phyloP scores from a whole-genome alignment of 352 stramenopile species.

The Phytophthora citricola region DNA sequence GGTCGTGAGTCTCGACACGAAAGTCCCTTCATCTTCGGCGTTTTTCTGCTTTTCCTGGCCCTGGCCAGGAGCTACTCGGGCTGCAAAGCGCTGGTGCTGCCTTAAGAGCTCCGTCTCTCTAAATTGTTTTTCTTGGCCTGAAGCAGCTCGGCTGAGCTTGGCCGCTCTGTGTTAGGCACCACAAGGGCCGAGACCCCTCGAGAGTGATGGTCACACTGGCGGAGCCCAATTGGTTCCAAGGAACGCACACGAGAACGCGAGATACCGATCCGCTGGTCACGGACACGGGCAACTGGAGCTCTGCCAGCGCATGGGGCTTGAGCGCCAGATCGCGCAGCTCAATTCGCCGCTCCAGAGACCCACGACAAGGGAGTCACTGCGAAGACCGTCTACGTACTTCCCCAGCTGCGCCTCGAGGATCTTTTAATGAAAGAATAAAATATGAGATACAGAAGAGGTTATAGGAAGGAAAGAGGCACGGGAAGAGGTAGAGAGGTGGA shows the following conservation, averaged over 20 bases:
- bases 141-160: constrained; percentile 54
- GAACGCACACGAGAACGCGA: constrained; percentile 79
- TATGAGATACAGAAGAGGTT: background rate
- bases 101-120: constrained; percentile 75
- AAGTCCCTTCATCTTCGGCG: constrained; percentile 77
- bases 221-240: constrained; percentile 86
- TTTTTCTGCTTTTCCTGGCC: constrained; percentile 18
- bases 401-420: constrained; percentile 83
- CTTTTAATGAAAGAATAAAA: constrained; percentile 30
- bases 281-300: constrained; percentile 76
- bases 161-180: constrained; percentile 62
- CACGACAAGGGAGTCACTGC: constrained; percentile 82
- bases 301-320: constrained; percentile 79
- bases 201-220: constrained; percentile 80
- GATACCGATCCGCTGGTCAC: constrained; percentile 65
- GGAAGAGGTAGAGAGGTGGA: background rate
- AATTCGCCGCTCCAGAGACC: constrained; percentile 88
- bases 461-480: background rate
- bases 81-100: constrained; percentile 71
- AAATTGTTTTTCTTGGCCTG: constrained; percentile 68
- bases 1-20: constrained; percentile 75
- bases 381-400: constrained; percentile 84
- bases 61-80: constrained; percentile 36
- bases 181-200: constrained; percentile 76
- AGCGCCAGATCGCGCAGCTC: constrained; percentile 72